phyloP scores from a whole-genome alignment of 2,329 filamentous ascomycete species.

The Apiospora saccharicola region DNA sequence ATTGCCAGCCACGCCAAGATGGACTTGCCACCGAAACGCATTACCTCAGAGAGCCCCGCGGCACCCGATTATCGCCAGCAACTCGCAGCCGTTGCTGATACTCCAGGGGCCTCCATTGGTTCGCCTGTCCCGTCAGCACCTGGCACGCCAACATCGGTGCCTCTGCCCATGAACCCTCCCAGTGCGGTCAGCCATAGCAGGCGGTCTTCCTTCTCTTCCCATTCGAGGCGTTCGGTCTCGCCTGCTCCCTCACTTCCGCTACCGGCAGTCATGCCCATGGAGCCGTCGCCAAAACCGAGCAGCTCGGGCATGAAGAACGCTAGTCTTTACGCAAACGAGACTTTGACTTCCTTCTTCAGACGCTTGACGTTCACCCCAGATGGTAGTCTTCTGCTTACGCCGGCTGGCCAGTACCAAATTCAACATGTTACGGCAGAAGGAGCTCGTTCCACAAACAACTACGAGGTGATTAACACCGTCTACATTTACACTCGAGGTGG shows the following conservation, averaged over 20 bases:
- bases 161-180: slow-evolving; percentile 95
- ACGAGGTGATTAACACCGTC: slow-evolving; percentile 94
- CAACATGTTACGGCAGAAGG: slow-evolving; percentile 60
- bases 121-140: slow-evolving; percentile 92
- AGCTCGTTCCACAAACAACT: slow-evolving; percentile 72
- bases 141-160: slow-evolving; percentile 88
- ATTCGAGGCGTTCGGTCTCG: slow-evolving; percentile 82
- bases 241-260: slow-evolving; percentile 93
- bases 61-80: slow-evolving; percentile 74
- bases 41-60: slow-evolving; percentile 91
- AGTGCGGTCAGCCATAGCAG: slow-evolving; percentile 88
- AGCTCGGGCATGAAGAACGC: slow-evolving; percentile 79
- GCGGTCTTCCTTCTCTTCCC: slow-evolving; percentile 88
- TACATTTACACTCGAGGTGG: slow-evolving; percentile 97
- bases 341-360: slow-evolving; percentile 94
- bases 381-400: slow-evolving; percentile 90
- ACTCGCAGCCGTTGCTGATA: slow-evolving; percentile 61
- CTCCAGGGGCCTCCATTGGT: slow-evolving; percentile 65
- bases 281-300: slow-evolving; percentile 82
- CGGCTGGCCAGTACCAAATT: slow-evolving; percentile 93
- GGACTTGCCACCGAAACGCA: slow-evolving; percentile 89
- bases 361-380: slow-evolving; percentile 94
- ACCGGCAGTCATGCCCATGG: slow-evolving; percentile 93
- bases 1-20: slow-evolving; percentile 81
- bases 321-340: slow-evolving; percentile 95